Conservation (phyloP, 352 stramenopile species). For the Globisporangium splendens region DNA sequence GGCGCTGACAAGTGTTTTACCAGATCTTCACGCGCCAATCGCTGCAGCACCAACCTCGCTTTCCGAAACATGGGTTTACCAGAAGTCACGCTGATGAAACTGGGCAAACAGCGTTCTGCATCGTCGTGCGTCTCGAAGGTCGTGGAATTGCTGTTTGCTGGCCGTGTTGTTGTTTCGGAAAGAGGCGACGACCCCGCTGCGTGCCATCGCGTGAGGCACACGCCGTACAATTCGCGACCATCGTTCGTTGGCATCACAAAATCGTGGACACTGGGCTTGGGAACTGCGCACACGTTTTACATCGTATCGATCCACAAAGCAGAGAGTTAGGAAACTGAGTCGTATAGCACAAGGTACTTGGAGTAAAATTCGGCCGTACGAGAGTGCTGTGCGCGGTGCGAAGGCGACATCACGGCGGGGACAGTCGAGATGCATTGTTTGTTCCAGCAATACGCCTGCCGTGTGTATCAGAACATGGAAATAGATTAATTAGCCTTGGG, state of each 20-base stretch:
- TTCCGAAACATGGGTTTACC: conserved; percentile 19
- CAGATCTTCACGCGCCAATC: conserved; percentile 14
- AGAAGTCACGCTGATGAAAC: conserved; percentile 19
- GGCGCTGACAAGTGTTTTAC: background rate
- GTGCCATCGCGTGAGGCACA: conserved; percentile 28
- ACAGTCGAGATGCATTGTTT: conserved; percentile 12
- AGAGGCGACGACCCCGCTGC: background rate
- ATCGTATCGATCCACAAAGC: too few relatives aligned
- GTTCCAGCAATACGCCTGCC: conserved; percentile 47
- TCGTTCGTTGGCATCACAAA: conserved; percentile 28
- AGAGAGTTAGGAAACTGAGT: background rate
- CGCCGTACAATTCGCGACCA: conserved; percentile 19
- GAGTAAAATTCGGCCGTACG: background rate
- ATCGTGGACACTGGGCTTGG: conserved; percentile 31
- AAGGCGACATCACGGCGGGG: conserved; percentile 20
- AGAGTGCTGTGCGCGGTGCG: conserved; percentile 14
- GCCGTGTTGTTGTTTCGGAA: background rate
- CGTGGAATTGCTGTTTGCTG: conserved; percentile 1
- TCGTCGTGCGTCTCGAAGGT: conserved; percentile 6
- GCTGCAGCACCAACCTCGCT: conserved; percentile 24
- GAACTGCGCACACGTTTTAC: conserved; percentile 13
- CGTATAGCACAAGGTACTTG: background rate
- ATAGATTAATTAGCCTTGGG: too few relatives aligned
- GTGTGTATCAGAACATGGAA: too few relatives aligned
- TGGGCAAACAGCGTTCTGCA: conserved; percentile 3